Conservation (phyloP, 495 filamentous ascomycete species). For the Chaetomium cochliodes region DNA sequence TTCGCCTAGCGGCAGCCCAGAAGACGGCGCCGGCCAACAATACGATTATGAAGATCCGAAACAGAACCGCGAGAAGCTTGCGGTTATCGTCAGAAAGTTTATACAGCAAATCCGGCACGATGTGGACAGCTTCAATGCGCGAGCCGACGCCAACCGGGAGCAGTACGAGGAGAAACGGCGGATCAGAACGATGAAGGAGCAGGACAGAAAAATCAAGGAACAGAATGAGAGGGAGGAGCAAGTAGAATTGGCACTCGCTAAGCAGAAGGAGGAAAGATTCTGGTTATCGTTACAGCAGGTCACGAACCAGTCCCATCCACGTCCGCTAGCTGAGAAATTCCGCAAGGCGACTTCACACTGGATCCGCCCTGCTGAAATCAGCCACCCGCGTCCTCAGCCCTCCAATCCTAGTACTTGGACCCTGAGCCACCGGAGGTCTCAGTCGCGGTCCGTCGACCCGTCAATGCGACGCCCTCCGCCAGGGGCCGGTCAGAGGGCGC, state of each 20-base stretch:
- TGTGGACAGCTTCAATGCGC: constrained; percentile 17
- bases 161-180: background rate
- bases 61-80: constrained; percentile 5
- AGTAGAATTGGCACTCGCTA: background rate
- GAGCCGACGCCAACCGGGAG: background rate
- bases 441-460: background rate
- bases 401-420: background rate
- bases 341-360: background rate
- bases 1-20: too few species aligned
- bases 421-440: background rate
- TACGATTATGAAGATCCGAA: background rate
- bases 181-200: constrained; percentile 8
- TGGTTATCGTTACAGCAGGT: background rate
- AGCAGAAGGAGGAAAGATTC: background rate
- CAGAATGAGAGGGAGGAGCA: background rate
- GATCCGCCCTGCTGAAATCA: background rate
- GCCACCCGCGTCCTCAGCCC: background rate
- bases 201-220: constrained; percentile 13
- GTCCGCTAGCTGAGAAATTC: constrained; percentile 1
- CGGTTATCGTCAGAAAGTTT: constrained; percentile 8
- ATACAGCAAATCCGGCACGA: constrained; percentile 2
- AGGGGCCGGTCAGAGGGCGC: background rate
- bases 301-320: background rate
- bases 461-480: background rate
- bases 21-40: background rate